Base-by-base conservation (phyloP, 371 early-diverging fungal species). In the Lichtheimia ramosa region DNA sequence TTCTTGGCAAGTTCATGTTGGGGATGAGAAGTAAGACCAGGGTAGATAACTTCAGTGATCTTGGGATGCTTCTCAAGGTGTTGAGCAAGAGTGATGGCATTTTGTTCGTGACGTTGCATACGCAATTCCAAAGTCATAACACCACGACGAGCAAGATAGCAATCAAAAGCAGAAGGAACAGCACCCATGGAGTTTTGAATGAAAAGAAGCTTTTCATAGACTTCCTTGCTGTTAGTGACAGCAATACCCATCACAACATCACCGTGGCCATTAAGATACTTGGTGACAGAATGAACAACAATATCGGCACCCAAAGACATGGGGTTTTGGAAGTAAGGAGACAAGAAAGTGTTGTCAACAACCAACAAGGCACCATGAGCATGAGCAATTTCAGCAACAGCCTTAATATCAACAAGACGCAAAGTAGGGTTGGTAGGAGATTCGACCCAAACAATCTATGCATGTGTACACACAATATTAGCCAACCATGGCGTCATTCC, bases 281-380 rank as follows among this genome's bases (percentile, higher is more conserved):
- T 98, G 49, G 98, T 97, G 25, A 94, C 95, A n/a, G 96, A 95
- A 83, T 98, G 97, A 21, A 96, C 91, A n/a, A 93, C 96, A 59
- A 97, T 83, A 72, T 98, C 98, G 46, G 97, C 98, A 56, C 98
- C 98, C 58, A 96, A 80, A 10, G 75, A 58, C 23, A 97, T 81
- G 8, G 98, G 97, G 70, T 88, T 91, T 78, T 97, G 97, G 90
- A 96, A 95, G 83, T 92, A 96, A 41, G 98, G 96, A 61, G 85
- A 84, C 91, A 97, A 86, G 79, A 98, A 97, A n/a, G 98, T 98
- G 86, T 97, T 98, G 83, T 97, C 97, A 42, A 98, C 96, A n/a
- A 96, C 96, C 42, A 97, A 77, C 58, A 89, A 63, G 50, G 87
- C 87, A 52, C 87, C 89, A 62, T 88, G 81, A 34, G 83, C 74